phyloP scores from a whole-genome alignment of 345 rosid species.

The Geranium brycei region DNA sequence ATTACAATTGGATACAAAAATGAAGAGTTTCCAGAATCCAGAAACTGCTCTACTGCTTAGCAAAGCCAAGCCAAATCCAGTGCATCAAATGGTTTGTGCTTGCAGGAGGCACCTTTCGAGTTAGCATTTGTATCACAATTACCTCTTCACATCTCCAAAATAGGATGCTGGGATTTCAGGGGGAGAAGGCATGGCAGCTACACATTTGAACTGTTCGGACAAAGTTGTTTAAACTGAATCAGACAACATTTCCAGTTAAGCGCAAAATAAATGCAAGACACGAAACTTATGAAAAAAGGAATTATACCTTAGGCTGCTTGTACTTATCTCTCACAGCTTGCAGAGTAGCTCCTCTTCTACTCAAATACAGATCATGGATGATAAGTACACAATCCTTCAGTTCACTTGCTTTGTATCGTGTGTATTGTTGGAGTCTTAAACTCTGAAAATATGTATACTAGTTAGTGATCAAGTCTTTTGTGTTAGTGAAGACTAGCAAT shows the following conservation, averaged over 20 bases:
- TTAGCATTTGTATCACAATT: neutral
- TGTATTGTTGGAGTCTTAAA: conserved; percentile 23
- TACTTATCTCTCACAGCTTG: conserved; percentile 46
- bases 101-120: no score
- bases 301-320: conserved; percentile 43
- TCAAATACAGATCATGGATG: conserved; percentile 35
- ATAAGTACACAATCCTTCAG: conserved; percentile 37
- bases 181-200: conserved; percentile 30
- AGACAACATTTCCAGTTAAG: neutral
- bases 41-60: neutral
- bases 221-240: neutral
- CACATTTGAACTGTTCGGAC: conserved; percentile 38
- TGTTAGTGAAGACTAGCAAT: neutral
- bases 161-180: conserved; percentile 26
- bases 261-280: neutral
- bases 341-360: conserved; percentile 26
- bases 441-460: conserved; percentile 17
- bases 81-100: neutral
- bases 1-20: no score
- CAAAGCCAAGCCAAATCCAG: neutral
- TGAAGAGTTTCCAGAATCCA: no score
- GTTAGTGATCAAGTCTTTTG: neutral
- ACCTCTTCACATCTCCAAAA: conserved; percentile 20
- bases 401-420: conserved; percentile 39
- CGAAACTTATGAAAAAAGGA: neutral